A percentile compares a stretch with the other conserved stretches of the same genome.
Conservation (phyloP, 1,284 basidiomycete genomes). For the Moesziomyces aphidis region DNA sequence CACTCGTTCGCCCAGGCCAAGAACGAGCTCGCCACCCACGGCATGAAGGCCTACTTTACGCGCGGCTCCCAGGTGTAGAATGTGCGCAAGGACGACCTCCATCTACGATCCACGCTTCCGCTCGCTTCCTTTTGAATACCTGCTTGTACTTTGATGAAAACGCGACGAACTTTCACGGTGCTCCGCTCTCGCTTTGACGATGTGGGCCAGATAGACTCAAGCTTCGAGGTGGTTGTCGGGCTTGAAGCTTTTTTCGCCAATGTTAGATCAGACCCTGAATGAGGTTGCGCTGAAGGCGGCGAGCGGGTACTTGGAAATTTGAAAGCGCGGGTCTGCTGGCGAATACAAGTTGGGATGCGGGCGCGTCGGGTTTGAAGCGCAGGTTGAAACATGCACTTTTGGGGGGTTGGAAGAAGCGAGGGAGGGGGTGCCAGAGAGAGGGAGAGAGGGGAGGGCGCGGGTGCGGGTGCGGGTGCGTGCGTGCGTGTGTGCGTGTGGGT, state of each 20-base stretch:
- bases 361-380: too few species aligned
- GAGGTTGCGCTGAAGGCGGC: too few species aligned
- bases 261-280: background rate
- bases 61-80: conserved; percentile 32
- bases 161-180: conserved; percentile 3
- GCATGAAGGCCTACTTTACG: conserved; percentile 83
- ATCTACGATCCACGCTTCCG: too few species aligned
- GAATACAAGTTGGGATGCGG: background rate
- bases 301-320: background rate
- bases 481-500: conserved; percentile 1
- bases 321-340: background rate
- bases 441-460: conserved; percentile 6
- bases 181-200: background rate
- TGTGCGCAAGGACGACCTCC: background rate
- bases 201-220: background rate
- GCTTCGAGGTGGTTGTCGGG: too few species aligned
- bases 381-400: conserved; percentile 6
- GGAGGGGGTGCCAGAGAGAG: conserved; percentile 1
- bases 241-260: too few species aligned
- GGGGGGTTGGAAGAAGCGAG: background rate
- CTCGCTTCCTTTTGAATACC: background rate
- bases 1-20: conserved; percentile 76
- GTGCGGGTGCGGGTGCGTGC: conserved; percentile 7
- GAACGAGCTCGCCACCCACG: conserved; percentile 83
- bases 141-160: conserved; percentile 18